These are phyloP conservation scores for Calocybe indica DNA, from an alignment of 768 basidiomycete genomes.

Conservation along the genomic window DNA sequence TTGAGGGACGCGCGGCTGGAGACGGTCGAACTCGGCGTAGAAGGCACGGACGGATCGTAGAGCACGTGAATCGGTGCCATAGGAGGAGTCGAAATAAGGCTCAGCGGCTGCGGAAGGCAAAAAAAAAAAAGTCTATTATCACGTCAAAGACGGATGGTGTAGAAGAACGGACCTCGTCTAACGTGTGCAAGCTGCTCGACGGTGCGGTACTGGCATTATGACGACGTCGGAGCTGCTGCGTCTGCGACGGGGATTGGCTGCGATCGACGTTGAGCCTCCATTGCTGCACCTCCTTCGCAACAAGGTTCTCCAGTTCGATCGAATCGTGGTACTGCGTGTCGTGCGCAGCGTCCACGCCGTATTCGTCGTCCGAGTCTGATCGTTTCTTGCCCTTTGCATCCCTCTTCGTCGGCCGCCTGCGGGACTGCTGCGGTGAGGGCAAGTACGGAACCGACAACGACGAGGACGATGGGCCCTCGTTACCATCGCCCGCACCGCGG, in stretches of 20 bases:
- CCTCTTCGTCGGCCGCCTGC: no score
- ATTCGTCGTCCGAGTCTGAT: slow-evolving; percentile 17
- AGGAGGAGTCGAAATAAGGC: slow-evolving; percentile 37
- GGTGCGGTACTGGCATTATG: slow-evolving; percentile 12
- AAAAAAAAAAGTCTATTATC: slow-evolving; percentile 1
- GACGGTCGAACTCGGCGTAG: slow-evolving; percentile 18
- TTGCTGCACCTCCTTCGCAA: slow-evolving; percentile 42
- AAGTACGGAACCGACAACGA: no score
- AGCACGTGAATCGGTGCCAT: slow-evolving; percentile 45
- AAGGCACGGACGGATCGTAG: slow-evolving; percentile 25
- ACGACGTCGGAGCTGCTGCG: slow-evolving; percentile 24
- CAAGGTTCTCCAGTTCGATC: slow-evolving; percentile 49
- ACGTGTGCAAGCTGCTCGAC: slow-evolving; percentile 15
- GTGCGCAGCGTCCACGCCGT: slow-evolving; percentile 13
- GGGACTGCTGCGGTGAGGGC: no score
- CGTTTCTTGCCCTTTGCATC: slow-evolving; percentile 6
- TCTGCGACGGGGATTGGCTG: slow-evolving; percentile 9
- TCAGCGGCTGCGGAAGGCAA: slow-evolving; percentile 32
- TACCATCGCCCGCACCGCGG: slow-evolving; percentile 12
- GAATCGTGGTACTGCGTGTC: slow-evolving; percentile 7
- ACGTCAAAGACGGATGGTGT: slow-evolving; percentile 1
- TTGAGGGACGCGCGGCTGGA: slow-evolving; percentile 16
- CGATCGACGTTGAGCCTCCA: slow-evolving; percentile 42
- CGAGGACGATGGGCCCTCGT: slow-evolving; percentile 17
- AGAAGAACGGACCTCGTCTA: slow-evolving; percentile 41